Evolutionary conservation across 805 yeast species (phyloP).

Genomic region (Candida cerambycidarum): DNA sequence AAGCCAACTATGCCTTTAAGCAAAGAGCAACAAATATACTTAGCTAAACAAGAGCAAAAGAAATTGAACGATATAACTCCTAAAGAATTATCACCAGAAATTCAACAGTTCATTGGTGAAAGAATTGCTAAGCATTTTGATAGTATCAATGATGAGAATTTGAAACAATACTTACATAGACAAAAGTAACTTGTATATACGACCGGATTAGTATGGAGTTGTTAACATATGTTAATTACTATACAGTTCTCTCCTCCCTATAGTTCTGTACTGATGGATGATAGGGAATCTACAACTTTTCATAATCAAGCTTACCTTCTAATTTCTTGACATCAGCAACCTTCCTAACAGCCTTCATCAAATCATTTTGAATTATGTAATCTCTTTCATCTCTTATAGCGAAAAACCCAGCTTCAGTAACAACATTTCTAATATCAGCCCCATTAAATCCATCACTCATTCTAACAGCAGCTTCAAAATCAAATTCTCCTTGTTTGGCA

Average conservation of each 20-base stretch:
- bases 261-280: no score
- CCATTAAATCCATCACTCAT: slow-evolving; percentile 99
- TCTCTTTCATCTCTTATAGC: slow-evolving; percentile 98
- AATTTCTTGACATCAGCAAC: slow-evolving; percentile 95
- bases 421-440: slow-evolving; percentile 94
- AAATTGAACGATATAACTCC: slow-evolving; percentile 31
- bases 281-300: slow-evolving; percentile 68
- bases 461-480: slow-evolving; percentile 94
- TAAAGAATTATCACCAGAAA: slow-evolving; percentile 48
- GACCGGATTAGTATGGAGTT: no score
- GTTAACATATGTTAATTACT: no score
- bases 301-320: slow-evolving; percentile 94
- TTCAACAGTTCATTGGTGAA: slow-evolving; percentile 54
- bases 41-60: slow-evolving; percentile 48
- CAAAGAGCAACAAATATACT: slow-evolving; percentile 58
- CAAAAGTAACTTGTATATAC: slow-evolving; percentile 18
- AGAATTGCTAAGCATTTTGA: slow-evolving; percentile 43
- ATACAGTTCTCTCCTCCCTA: no score
- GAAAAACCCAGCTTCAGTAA: slow-evolving; percentile 98
- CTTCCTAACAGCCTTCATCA: slow-evolving; percentile 97
- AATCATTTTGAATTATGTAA: slow-evolving; percentile 86
- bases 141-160: slow-evolving; percentile 33
- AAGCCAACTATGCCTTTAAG: slow-evolving; percentile 80
- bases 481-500: slow-evolving; percentile 91
- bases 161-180: slow-evolving; percentile 40